Conservation (phyloP, 2,329 filamentous ascomycete species). For the Tolypocladium endophyticum region DNA sequence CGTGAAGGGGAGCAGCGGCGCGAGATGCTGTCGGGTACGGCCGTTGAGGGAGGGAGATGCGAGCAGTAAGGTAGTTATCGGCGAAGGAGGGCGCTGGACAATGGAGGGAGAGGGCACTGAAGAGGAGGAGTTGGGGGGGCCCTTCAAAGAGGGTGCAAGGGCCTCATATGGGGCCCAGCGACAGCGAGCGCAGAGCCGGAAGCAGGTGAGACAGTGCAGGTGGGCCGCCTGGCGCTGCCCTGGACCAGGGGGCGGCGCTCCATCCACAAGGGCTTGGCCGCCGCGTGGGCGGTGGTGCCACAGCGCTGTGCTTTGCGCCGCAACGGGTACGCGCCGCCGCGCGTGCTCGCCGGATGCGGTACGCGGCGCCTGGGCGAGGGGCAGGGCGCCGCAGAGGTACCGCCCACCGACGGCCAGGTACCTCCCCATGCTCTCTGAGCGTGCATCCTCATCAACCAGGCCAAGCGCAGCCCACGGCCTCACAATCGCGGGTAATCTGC, state of each 20-base stretch:
- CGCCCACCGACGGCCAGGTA: not conserved
- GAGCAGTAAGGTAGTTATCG: not conserved
- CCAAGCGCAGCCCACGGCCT: no score
- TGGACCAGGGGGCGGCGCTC: not conserved
- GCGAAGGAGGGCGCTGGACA: not conserved
- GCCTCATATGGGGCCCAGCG: not conserved
- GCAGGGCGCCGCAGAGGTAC: not conserved
- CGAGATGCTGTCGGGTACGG: not conserved
- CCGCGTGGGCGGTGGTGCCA: not conserved
- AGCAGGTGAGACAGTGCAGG: not conserved
- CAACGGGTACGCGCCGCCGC: not conserved
- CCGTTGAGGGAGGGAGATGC: not conserved
- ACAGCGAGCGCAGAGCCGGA: not conserved
- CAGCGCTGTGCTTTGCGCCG: not conserved
- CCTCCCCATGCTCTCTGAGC: not conserved
- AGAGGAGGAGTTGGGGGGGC: not conserved
- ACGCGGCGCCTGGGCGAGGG: not conserved
- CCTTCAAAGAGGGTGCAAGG: not conserved
- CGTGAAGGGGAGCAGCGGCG: not conserved
- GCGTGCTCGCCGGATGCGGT: not conserved
- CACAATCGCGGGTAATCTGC: not conserved
- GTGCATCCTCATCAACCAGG: no score
- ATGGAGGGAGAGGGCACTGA: not conserved
- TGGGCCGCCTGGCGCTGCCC: not conserved
- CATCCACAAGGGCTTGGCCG: not conserved